Percentiles rank a stretch among this genome's conserved stretches.
Conservation (phyloP, 2,329 filamentous ascomycete genomes). For the Paraphaeosphaeria minitans region DNA sequence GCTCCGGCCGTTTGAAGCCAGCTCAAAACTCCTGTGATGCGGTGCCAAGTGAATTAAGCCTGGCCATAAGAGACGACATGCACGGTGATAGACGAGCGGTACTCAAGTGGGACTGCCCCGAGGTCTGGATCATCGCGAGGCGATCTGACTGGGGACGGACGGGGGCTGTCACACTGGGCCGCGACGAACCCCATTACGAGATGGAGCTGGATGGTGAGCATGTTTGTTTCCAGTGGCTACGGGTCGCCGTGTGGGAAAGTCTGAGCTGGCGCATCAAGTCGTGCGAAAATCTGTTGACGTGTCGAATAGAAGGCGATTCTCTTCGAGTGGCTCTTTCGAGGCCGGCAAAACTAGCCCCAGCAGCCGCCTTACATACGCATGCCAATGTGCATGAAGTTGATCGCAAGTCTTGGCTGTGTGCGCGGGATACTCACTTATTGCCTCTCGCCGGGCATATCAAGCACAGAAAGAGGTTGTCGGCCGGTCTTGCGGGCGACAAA, state of each 20-base stretch:
- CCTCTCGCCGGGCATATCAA: slow-evolving; percentile 22
- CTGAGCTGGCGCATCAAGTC: background rate
- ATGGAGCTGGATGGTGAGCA: slow-evolving; percentile 8
- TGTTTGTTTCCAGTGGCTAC: slow-evolving; percentile 19
- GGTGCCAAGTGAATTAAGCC: slow-evolving; percentile 37
- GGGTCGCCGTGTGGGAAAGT: background rate
- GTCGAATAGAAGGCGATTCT: background rate
- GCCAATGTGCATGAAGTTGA: slow-evolving; percentile 16
- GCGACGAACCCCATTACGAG: slow-evolving; percentile 2
- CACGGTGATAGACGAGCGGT: slow-evolving; percentile 14
- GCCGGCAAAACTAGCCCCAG: background rate
- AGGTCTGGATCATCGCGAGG: slow-evolving; percentile 23
- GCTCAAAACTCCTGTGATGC: slow-evolving; percentile 44
- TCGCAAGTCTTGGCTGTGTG: background rate
- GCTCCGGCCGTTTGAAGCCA: slow-evolving; percentile 36
- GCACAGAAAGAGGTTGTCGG: slow-evolving; percentile 13
- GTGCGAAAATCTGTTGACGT: background rate
- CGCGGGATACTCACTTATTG: background rate
- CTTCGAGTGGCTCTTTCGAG: background rate
- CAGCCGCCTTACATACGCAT: slow-evolving; percentile 1
- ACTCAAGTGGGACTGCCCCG: slow-evolving; percentile 21
- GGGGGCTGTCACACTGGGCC: slow-evolving; percentile 17
- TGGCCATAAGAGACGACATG: slow-evolving; percentile 20
- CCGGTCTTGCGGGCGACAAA: slow-evolving; percentile 20
- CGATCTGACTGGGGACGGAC: slow-evolving; percentile 11